Base-by-base conservation (phyloP, 106 monocot genomes). In the Vanilla planifolia region DNA sequence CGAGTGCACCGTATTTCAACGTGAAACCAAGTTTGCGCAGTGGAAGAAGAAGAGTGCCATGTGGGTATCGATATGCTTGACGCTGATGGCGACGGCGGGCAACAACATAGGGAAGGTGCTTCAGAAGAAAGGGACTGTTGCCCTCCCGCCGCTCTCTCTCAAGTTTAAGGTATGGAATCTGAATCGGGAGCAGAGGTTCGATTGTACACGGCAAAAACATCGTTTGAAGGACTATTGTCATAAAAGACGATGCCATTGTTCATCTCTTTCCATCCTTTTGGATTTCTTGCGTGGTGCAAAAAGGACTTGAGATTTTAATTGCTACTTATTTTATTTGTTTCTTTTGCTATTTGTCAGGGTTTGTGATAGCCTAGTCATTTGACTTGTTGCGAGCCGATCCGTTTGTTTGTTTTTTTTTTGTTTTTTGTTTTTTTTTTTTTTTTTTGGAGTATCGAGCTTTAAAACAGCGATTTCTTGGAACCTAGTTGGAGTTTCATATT, bases 101-200 rank as follows among this genome's bases (percentile, higher is more conserved):
- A 96, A 91, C 77, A 96, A 91, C 72, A 91, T 96, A 51, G 96
- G 96, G 48, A 96, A 96, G 69, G 96, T 96, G 1, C 73, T 96
- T 13, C 96, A 96, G 84, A 96, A 96, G 84, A 96, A 96, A 60
- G 91, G 96, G 28, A 91, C 96, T 66, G 55, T 84, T 29, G 79
- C 88, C 20, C 96, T 96, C 37, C 96, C 96, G 41, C 96, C 91
- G 0, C 87, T 96, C 69, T 96, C 96, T 41, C 70, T 96, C 71
- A 96, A 84, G 61, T 81, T 88, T 66, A 96, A 96, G 96, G 96
- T 92, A 16, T 13, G 59, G 20, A n/a, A 25, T 33, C 6, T 36
- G 10, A 9, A 29, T 24, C 13, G 10, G 30, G 30, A 15, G 25
- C 1, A 15, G 30, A 32, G 4, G 16, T 16, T 30, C 32, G 28